A percentile compares a stretch with the other conserved stretches of the same genome.
These are phyloP conservation scores for Phytophthora podocarpi DNA, from an alignment of 352 stramenopile genomes.

Conservation along the genomic window DNA sequence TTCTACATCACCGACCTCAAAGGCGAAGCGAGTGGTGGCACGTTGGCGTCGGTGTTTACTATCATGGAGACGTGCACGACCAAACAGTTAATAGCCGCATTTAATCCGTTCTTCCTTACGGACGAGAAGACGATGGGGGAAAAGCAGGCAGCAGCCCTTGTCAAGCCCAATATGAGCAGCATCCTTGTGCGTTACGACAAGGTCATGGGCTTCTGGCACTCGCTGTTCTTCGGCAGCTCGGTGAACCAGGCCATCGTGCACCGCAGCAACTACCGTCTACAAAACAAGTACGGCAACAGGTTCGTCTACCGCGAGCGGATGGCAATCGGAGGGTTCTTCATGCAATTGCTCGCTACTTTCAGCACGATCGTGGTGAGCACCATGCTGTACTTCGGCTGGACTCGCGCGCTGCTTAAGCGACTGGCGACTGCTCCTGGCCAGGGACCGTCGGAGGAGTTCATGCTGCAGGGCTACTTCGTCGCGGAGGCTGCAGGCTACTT, in stretches of 20 bases:
- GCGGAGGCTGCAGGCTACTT: conserved; percentile 56
- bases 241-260: conserved; percentile 88
- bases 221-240: conserved; percentile 76
- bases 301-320: conserved; percentile 75
- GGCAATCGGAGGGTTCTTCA: conserved; percentile 52
- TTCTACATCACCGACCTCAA: conserved; percentile 57
- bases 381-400: conserved; percentile 69
- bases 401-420: conserved; percentile 65
- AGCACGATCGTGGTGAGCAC: conserved; percentile 41
- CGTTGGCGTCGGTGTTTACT: conserved; percentile 56
- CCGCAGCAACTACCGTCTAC: conserved; percentile 66
- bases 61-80: conserved; percentile 58
- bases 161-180: conserved; percentile 42
- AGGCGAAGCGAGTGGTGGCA: conserved; percentile 69
- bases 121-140: conserved; percentile 43
- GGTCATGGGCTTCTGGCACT: conserved; percentile 63
- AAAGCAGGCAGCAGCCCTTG: conserved; percentile 37
- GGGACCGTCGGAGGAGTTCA: conserved; percentile 79
- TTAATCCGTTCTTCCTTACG: conserved; percentile 69
- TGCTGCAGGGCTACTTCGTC: conserved; percentile 81
- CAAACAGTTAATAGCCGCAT: conserved; percentile 43
- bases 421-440: conserved; percentile 76
- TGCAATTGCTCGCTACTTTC: conserved; percentile 46
- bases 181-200: conserved; percentile 69
- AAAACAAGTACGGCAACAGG: conserved; percentile 58